Conservation (phyloP, 2,329 filamentous ascomycete genomes). For the Colletotrichum spaethianum region DNA sequence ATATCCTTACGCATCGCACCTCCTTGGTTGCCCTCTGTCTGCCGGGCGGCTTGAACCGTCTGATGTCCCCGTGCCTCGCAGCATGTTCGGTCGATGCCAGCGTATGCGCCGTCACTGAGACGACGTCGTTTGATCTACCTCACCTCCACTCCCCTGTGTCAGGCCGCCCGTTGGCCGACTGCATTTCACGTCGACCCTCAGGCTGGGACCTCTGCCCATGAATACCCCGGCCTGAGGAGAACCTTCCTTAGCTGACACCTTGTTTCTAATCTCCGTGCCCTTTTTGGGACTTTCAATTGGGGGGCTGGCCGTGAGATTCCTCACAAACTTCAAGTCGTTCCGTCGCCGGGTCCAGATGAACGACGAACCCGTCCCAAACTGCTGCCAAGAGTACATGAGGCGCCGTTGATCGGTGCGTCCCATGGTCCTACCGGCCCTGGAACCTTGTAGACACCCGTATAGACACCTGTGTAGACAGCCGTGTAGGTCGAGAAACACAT, state of each 20-base stretch:
- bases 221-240: conserved; percentile 2
- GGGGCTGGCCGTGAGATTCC: neutral
- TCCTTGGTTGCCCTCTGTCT: neutral
- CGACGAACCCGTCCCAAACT: conserved; percentile 23
- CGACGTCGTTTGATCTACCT: conserved; percentile 34
- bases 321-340: neutral
- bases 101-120: conserved; percentile 25
- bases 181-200: conserved; percentile 14
- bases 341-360: neutral
- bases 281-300: neutral
- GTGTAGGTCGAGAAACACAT: neutral
- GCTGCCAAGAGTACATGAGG: conserved; percentile 24
- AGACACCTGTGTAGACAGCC: neutral
- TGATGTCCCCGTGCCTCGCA: conserved; percentile 18
- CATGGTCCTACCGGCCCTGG: neutral
- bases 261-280: conserved; percentile 16
- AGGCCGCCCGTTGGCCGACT: conserved; percentile 6
- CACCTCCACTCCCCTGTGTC: conserved; percentile 20
- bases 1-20: neutral
- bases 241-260: conserved; percentile 12
- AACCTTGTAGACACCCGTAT: neutral
- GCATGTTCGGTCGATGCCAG: neutral
- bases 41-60: conserved; percentile 1
- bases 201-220: neutral
- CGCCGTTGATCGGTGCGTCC: conserved; percentile 22